These are phyloP conservation scores for Candolleomyces efflorescens DNA, from an alignment of 768 basidiomycete genomes.

Conservation along the genomic window DNA sequence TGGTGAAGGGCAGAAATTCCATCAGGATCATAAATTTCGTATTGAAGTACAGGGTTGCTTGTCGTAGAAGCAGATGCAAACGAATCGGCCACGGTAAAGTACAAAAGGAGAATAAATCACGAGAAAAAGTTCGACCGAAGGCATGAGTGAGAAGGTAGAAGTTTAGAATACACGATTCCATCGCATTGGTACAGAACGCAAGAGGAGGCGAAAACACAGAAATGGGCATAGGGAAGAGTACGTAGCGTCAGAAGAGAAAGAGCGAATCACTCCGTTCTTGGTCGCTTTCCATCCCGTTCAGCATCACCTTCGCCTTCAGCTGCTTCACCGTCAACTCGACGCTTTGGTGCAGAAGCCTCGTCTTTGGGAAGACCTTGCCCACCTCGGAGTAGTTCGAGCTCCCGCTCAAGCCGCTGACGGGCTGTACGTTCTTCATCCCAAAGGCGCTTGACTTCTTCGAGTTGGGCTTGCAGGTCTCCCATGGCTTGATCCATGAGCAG, in stretches of 20 bases:
- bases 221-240: not conserved
- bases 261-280: conserved; percentile 32
- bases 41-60: too few relatives aligned
- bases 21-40: too few relatives aligned
- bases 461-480: conserved; percentile 79
- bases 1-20: too few relatives aligned
- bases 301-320: conserved; percentile 24
- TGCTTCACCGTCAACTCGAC: conserved; percentile 35
- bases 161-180: too few relatives aligned
- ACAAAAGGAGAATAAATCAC: not conserved
- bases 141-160: conserved; percentile 1
- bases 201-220: conserved; percentile 1
- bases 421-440: conserved; percentile 75
- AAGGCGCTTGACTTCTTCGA: conserved; percentile 75
- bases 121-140: not conserved
- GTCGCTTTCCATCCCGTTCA: conserved; percentile 35
- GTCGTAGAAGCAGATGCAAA: too few relatives aligned
- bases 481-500: conserved; percentile 89
- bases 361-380: conserved; percentile 22
- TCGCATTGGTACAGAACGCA: not conserved
- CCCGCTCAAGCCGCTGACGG: conserved; percentile 58
- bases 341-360: conserved; percentile 23
- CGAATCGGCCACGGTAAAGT: too few relatives aligned
- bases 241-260: not conserved
- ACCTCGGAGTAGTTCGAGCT: conserved; percentile 53